Percentiles rank a stretch among this genome's conserved stretches.
These are phyloP conservation scores for Aciculosporium take DNA, from an alignment of 2,329 filamentous ascomycete genomes.

Conservation along the genomic window DNA sequence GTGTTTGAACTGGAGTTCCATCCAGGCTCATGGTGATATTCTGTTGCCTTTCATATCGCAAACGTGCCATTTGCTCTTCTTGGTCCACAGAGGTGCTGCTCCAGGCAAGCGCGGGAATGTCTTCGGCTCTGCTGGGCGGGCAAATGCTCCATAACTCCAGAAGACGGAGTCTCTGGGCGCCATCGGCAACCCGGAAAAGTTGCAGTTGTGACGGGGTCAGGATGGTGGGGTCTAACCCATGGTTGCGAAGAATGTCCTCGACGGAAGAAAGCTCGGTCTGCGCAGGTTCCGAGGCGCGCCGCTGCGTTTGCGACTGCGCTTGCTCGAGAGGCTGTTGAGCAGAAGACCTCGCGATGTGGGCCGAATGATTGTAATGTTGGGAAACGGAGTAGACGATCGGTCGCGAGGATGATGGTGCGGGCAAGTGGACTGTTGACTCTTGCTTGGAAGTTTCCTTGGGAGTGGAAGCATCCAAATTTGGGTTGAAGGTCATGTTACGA, in stretches of 20 bases:
- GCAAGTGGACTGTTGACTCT: slow-evolving; percentile 12
- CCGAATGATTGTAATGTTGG: slow-evolving; percentile 72
- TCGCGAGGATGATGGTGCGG: slow-evolving; percentile 14
- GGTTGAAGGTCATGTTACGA: slow-evolving; percentile 54
- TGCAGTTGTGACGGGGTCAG: slow-evolving; percentile 63
- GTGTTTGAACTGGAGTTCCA: slow-evolving; percentile 35
- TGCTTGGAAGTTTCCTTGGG: slow-evolving; percentile 17
- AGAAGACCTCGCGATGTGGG: slow-evolving; percentile 37
- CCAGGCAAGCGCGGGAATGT: slow-evolving; percentile 40
- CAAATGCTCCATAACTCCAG: slow-evolving; percentile 78
- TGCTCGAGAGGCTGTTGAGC: slow-evolving; percentile 14
- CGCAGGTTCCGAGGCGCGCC: slow-evolving; percentile 36
- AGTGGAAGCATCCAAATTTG: slow-evolving; percentile 17
- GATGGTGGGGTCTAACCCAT: slow-evolving; percentile 55
- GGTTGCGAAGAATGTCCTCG: slow-evolving; percentile 44
- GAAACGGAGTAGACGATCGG: slow-evolving; percentile 59
- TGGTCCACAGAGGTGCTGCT: slow-evolving; percentile 39
- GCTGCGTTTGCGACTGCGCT: slow-evolving; percentile 22
- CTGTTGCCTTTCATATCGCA: slow-evolving; percentile 41
- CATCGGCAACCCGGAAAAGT: slow-evolving; percentile 63
- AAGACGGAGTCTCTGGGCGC: slow-evolving; percentile 57
- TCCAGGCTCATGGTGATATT: slow-evolving; percentile 37
- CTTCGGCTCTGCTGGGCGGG: slow-evolving; percentile 46
- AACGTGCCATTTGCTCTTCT: slow-evolving; percentile 42
- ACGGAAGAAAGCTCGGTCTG: slow-evolving; percentile 34